A percentile compares a stretch with the other conserved stretches of the same genome.
Conservation (phyloP, 192 early-diverging fungal genomes). For the Linnemannia exigua region DNA sequence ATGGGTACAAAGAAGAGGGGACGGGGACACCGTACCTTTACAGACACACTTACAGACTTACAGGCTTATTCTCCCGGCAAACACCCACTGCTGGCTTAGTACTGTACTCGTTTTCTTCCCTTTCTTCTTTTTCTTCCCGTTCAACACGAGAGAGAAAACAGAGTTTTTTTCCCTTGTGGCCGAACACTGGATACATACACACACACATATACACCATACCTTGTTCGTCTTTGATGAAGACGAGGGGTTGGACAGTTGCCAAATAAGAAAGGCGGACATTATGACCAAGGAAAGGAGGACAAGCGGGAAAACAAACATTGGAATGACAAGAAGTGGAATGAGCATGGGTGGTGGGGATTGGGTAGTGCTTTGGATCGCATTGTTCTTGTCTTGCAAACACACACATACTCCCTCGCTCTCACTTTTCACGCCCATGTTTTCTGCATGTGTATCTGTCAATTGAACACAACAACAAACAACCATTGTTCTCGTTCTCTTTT, state of each 20-base stretch:
- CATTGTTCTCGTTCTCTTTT: background rate
- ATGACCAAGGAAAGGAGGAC: background rate
- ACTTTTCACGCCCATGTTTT: background rate
- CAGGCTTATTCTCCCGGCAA: background rate
- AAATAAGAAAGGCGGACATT: background rate
- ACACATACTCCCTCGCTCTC: background rate
- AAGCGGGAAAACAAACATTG: background rate
- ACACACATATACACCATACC: background rate
- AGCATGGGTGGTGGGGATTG: background rate
- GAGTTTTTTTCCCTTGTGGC: background rate
- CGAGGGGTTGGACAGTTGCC: background rate
- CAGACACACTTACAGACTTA: background rate
- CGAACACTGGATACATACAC: background rate
- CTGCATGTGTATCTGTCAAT: background rate
- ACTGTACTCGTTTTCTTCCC: background rate
- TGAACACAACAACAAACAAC: background rate
- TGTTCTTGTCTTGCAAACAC: slow-evolving; percentile 1
- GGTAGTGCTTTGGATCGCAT: background rate
- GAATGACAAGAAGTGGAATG: background rate
- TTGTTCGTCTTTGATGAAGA: background rate
- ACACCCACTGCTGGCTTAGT: background rate
- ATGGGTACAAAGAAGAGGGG: no score
- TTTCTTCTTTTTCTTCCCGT: slow-evolving; percentile 3
- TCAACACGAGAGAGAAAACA: background rate
- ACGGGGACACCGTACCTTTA: no score